Conservation (phyloP, 495 filamentous ascomycete species). For the Penicillium bialowiezense region DNA sequence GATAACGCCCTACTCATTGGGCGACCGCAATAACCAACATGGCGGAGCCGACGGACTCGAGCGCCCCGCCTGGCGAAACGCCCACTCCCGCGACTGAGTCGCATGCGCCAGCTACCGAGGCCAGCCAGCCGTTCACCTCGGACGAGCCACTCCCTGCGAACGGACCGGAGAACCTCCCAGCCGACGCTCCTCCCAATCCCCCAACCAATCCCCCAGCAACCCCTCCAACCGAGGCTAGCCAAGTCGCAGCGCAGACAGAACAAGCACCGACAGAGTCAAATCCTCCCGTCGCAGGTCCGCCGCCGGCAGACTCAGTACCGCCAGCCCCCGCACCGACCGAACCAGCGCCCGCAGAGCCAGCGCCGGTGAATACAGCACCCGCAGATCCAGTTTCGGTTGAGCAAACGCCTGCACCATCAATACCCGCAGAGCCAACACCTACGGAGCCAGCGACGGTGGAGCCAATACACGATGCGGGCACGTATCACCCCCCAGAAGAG, state of each 20-base stretch:
- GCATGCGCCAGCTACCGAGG: slow-evolving; percentile 20
- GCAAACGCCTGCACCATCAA: not conserved
- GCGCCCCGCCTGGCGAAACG: slow-evolving; percentile 28
- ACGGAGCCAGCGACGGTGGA: not conserved
- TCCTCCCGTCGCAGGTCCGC: not conserved
- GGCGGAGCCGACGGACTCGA: slow-evolving; percentile 35
- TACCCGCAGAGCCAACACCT: not conserved
- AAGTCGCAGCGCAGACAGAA: not conserved
- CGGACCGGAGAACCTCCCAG: slow-evolving; percentile 4
- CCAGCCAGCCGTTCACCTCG: slow-evolving; percentile 4
- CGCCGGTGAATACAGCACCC: not conserved
- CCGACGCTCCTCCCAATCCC: not conserved
- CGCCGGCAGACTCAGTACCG: not conserved
- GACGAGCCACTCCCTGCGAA: slow-evolving; percentile 6
- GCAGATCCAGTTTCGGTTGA: not conserved
- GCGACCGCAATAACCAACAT: slow-evolving; percentile 19
- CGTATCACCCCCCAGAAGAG: slow-evolving; percentile 1
- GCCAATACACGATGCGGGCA: slow-evolving; percentile 3
- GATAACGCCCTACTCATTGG: not conserved
- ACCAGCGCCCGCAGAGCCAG: not conserved
- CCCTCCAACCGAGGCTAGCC: slow-evolving; percentile 1
- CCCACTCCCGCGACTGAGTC: slow-evolving; percentile 22
- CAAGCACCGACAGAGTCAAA: not conserved
- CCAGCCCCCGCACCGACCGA: not conserved
- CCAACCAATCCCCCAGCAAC: too few species aligned